Conservation (phyloP, 2,329 filamentous ascomycete genomes). For the Septoria linicola region DNA sequence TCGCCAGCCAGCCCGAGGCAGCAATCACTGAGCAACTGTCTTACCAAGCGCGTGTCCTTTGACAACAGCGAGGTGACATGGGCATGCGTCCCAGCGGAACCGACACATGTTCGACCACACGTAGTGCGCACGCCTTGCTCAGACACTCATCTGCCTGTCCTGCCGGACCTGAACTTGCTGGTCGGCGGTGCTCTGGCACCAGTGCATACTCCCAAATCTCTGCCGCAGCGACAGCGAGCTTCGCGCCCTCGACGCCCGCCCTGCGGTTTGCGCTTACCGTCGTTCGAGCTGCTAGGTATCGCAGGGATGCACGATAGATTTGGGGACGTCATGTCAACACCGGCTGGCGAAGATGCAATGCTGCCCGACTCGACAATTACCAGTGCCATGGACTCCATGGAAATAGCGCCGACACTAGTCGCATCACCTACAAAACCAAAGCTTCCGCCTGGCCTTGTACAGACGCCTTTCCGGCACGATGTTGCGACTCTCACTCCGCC, state of each 20-base stretch:
- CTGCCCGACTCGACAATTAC: slow-evolving; percentile 12
- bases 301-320: slow-evolving; percentile 47
- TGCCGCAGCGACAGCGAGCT: slow-evolving; percentile 14
- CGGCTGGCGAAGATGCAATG: not conserved
- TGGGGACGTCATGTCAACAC: not conserved
- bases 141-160: not conserved
- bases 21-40: too few species aligned
- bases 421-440: slow-evolving; percentile 10
- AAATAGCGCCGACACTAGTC: slow-evolving; percentile 5
- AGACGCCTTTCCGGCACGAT: slow-evolving; percentile 34
- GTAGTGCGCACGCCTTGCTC: not conserved
- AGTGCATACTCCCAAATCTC: slow-evolving; percentile 8
- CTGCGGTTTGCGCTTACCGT: slow-evolving; percentile 53
- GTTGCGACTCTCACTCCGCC: slow-evolving; percentile 49
- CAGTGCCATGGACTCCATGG: slow-evolving; percentile 17
- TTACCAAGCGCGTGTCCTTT: too few species aligned
- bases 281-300: slow-evolving; percentile 55
- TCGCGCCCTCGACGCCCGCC: slow-evolving; percentile 29
- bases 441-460: slow-evolving; percentile 30
- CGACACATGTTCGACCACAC: not conserved
- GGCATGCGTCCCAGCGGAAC: too few species aligned
- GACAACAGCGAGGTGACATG: too few species aligned
- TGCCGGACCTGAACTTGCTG: slow-evolving; percentile 29
- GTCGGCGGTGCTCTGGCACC: slow-evolving; percentile 34
- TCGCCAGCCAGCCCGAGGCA: too few species aligned